A percentile compares a stretch with the other conserved stretches of the same genome.
These are phyloP conservation scores for Karstenula rhodostoma DNA, from an alignment of 2,329 filamentous ascomycete genomes.

Conservation along the genomic window DNA sequence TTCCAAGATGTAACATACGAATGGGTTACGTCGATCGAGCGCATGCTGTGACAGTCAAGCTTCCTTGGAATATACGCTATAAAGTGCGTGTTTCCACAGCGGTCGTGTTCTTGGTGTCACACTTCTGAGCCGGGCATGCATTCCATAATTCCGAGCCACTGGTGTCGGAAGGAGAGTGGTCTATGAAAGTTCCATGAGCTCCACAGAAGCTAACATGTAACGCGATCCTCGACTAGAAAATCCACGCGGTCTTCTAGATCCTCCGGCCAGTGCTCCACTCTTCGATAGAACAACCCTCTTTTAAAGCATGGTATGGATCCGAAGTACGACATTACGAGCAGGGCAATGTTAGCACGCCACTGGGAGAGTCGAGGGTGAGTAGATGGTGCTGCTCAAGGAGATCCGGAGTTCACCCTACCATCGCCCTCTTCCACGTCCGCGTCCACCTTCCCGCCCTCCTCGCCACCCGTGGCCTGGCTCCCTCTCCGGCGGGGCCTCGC, in stretches of 20 bases:
- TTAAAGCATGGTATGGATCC: not conserved
- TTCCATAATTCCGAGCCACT: not conserved
- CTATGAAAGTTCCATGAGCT: not conserved
- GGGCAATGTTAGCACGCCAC: not conserved
- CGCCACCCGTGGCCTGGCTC: constrained; percentile 39
- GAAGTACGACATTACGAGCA: not conserved
- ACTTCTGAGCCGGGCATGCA: not conserved
- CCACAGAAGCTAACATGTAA: not conserved
- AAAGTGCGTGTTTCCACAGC: not conserved
- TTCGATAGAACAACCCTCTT: not conserved
- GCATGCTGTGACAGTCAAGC: not conserved
- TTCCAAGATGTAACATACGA: not conserved
- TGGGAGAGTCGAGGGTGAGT: not conserved
- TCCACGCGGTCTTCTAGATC: not conserved
- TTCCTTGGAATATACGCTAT: no score
- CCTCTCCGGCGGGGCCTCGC: constrained; percentile 66
- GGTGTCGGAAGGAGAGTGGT: not conserved
- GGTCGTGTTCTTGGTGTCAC: not conserved
- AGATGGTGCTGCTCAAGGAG: not conserved
- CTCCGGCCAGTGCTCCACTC: not conserved
- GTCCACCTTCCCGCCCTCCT: constrained; percentile 50
- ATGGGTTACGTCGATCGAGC: not conserved
- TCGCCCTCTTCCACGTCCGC: constrained; percentile 38
- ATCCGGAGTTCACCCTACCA: constrained; percentile 31
- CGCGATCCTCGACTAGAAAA: not conserved